These are phyloP conservation scores for Backusella psychrophila DNA, from an alignment of 192 early-diverging fungal genomes.

Conservation along the genomic window DNA sequence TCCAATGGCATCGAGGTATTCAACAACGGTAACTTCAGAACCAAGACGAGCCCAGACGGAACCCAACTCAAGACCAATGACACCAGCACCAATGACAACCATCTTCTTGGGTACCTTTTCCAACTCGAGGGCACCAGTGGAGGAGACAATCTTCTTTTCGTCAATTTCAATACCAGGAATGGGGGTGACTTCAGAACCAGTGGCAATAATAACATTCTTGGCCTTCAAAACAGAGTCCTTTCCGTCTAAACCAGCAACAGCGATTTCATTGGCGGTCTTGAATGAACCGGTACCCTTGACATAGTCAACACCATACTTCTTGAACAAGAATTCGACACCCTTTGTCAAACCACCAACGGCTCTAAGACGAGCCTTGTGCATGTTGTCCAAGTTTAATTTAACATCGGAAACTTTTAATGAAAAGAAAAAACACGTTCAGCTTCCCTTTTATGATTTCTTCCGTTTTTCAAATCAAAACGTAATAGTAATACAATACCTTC, in stretches of 20 bases:
- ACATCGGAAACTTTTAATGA: constrained; percentile 60
- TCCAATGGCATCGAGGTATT: constrained; percentile 90
- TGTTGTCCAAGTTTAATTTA: constrained; percentile 78
- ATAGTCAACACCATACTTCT: constrained; percentile 98
- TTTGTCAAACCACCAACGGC: constrained; percentile 85
- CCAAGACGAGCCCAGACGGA: constrained; percentile 98
- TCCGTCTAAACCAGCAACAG: constrained; percentile 81
- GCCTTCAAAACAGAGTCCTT: constrained; percentile 63
- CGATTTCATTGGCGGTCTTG: constrained; percentile 73
- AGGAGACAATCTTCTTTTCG: constrained; percentile 94
- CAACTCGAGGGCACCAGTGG: constrained; percentile 95
- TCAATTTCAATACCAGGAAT: constrained; percentile 94
- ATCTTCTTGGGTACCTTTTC: constrained; percentile 96
- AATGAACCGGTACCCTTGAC: constrained; percentile 90
- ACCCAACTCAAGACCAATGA: constrained; percentile 98
- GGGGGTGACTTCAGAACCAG: constrained; percentile 92
- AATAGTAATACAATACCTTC: constrained; percentile 36
- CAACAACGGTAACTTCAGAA: constrained; percentile 92
- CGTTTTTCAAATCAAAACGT: neutral
- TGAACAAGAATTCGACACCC: constrained; percentile 93
- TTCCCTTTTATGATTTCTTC: neutral
- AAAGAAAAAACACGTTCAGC: neutral
- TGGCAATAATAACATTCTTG: constrained; percentile 98
- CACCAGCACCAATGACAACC: constrained; percentile 98
- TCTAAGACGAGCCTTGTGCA: constrained; percentile 92